Conservation (phyloP, 2,329 filamentous ascomycete species). For the Neofusicoccum laricinum region DNA sequence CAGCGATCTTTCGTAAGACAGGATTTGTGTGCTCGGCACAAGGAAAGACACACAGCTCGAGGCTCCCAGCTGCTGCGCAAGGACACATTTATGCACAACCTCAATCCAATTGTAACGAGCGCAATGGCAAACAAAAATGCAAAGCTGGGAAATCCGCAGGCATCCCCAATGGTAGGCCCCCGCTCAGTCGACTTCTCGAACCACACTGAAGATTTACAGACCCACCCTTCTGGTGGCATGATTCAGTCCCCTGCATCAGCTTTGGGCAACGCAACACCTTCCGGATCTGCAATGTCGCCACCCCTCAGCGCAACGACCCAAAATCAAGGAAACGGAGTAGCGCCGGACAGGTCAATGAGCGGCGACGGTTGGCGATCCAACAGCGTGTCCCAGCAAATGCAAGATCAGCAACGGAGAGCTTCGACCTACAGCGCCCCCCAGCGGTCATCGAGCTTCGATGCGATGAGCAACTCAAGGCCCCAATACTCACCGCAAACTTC, state of each 20-base stretch:
- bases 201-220: neutral
- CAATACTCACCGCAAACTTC: constrained; percentile 36
- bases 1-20: constrained; percentile 87
- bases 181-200: neutral
- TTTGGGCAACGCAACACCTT: constrained; percentile 20
- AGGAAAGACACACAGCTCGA: constrained; percentile 54
- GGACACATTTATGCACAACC: constrained; percentile 61
- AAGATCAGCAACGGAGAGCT: constrained; percentile 18
- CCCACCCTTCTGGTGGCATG: neutral
- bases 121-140: constrained; percentile 25
- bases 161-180: constrained; percentile 25
- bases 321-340: neutral
- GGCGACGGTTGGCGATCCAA: constrained; percentile 33
- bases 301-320: constrained; percentile 24
- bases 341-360: constrained; percentile 27
- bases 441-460: constrained; percentile 32
- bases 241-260: constrained; percentile 30
- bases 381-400: constrained; percentile 17
- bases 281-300: constrained; percentile 33
- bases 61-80: constrained; percentile 71
- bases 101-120: constrained; percentile 40
- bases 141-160: constrained; percentile 21
- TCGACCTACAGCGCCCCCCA: constrained; percentile 36
- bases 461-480: constrained; percentile 29
- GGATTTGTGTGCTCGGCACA: constrained; percentile 75